Conservation (phyloP, 2,329 filamentous ascomycete genomes). For the Aspergillus sp. region DNA sequence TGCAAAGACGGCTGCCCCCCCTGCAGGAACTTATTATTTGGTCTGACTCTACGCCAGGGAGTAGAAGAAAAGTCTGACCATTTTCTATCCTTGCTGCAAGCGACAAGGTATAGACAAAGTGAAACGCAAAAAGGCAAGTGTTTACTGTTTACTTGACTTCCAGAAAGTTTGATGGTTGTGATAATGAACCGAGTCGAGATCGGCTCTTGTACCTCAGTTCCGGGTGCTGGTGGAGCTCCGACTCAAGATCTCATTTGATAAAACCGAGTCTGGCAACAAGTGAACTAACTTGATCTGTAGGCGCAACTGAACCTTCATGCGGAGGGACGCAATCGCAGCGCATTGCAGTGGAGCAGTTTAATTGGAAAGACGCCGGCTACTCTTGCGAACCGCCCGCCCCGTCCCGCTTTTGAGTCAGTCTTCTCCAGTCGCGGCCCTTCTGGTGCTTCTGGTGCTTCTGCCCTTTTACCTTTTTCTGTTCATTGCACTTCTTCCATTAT, state of each 20-base stretch:
- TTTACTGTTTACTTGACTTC: background rate
- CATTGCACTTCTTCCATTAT: background rate
- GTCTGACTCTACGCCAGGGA: background rate
- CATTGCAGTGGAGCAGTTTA: constrained; percentile 15
- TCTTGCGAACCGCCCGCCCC: constrained; percentile 14
- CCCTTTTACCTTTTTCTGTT: constrained; percentile 3
- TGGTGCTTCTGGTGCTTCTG: constrained; percentile 5
- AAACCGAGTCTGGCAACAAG: background rate
- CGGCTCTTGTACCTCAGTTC: constrained; percentile 4
- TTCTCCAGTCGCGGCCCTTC: constrained; percentile 6
- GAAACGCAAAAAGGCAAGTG: background rate
- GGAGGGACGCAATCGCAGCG: constrained; percentile 1
- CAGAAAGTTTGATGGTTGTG: background rate
- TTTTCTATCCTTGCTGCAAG: background rate
- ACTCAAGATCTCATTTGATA: constrained; percentile 2
- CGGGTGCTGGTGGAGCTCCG: constrained; percentile 4
- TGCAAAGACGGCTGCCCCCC: background rate
- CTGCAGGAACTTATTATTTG: constrained; percentile 1
- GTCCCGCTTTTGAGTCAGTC: constrained; percentile 9
- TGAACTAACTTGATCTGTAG: constrained; percentile 8
- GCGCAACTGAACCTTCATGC: constrained; percentile 8
- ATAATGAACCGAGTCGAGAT: background rate
- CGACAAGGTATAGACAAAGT: background rate
- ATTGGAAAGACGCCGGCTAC: constrained; percentile 14
- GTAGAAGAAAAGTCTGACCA: background rate